Evolutionary conservation across 169 alveolate genomes (phyloP).

Genomic region (Cryptosporidium sp.): DNA sequence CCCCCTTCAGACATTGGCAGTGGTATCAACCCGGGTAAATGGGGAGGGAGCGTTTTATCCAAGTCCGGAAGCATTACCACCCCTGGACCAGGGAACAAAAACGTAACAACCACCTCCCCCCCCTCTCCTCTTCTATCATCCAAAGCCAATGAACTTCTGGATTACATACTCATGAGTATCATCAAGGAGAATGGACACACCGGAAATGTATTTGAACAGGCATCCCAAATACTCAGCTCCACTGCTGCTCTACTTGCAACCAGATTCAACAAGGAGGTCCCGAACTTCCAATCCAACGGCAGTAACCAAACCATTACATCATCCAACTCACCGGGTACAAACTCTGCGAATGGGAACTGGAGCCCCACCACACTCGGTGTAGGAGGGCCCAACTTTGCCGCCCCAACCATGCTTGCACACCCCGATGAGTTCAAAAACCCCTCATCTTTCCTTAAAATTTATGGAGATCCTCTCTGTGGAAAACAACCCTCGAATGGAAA

Average conservation of each 20-base stretch:
- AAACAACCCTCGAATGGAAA: not conserved
- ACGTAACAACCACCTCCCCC: not conserved
- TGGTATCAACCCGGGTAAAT: not conserved
- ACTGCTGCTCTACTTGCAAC: conserved; percentile 21
- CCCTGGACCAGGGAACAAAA: not conserved
- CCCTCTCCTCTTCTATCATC: not conserved
- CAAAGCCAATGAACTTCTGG: conserved; percentile 33
- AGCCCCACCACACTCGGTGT: conserved; percentile 59
- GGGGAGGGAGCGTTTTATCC: not conserved
- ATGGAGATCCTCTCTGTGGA: conserved; percentile 85
- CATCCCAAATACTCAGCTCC: conserved; percentile 11
- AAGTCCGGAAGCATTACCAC: not conserved
- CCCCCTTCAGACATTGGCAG: not conserved
- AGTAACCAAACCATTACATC: not conserved
- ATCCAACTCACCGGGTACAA: not conserved
- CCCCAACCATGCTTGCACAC: conserved; percentile 74
- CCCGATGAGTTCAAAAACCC: conserved; percentile 80
- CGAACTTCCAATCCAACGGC: not conserved
- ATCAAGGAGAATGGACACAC: conserved; percentile 25
- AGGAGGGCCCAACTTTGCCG: conserved; percentile 75
- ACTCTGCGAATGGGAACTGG: conserved; percentile 53
- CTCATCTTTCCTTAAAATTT: conserved; percentile 80
- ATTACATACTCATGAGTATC: conserved; percentile 6
- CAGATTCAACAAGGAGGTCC: conserved; percentile 35
- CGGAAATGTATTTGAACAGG: conserved; percentile 28